Evolutionary conservation across 345 rosid species (phyloP).

Genomic region (Laguncularia racemosa): DNA sequence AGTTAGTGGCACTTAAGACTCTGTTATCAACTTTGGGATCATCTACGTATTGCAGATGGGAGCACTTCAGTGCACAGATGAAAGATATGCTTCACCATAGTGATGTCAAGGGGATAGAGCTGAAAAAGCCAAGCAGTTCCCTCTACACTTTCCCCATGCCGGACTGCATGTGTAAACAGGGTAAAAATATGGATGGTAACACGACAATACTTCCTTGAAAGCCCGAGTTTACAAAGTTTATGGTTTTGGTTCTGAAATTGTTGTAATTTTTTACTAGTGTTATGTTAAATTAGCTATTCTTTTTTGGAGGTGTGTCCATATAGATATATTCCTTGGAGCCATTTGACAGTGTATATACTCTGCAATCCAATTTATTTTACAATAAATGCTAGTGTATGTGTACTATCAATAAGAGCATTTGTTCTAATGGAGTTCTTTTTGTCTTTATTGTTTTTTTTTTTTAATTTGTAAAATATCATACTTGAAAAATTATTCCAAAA

Average conservation of each 20-base stretch:
- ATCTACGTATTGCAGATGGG: conserved; percentile 51
- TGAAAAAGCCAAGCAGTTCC: conserved; percentile 58
- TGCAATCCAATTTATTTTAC: too few species aligned
- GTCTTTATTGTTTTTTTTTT: too few species aligned
- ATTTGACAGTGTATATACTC: too few species aligned
- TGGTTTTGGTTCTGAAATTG: neutral
- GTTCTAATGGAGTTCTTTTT: conserved; percentile 41
- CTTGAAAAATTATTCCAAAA: too few species aligned
- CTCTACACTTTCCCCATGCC: conserved; percentile 93
- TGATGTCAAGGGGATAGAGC: conserved; percentile 62
- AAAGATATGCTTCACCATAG: conserved; percentile 69
- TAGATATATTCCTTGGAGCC: too few species aligned
- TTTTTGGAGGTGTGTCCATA: too few species aligned
- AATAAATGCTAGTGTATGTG: too few species aligned
- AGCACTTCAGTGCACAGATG: conserved; percentile 73
- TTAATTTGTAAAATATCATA: too few species aligned
- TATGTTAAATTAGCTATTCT: neutral
- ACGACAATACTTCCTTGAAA: conserved; percentile 7
- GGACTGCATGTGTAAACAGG: conserved; percentile 84
- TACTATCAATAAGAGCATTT: conserved; percentile 14
- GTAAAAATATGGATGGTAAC: conserved; percentile 12
- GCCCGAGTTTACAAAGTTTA: neutral
- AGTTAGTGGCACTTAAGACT: too few species aligned
- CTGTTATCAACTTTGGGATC: neutral
- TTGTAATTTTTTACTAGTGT: conserved; percentile 1